Base-by-base conservation (phyloP, 1,284 basidiomycete species). In the Vanrija sp. region DNA sequence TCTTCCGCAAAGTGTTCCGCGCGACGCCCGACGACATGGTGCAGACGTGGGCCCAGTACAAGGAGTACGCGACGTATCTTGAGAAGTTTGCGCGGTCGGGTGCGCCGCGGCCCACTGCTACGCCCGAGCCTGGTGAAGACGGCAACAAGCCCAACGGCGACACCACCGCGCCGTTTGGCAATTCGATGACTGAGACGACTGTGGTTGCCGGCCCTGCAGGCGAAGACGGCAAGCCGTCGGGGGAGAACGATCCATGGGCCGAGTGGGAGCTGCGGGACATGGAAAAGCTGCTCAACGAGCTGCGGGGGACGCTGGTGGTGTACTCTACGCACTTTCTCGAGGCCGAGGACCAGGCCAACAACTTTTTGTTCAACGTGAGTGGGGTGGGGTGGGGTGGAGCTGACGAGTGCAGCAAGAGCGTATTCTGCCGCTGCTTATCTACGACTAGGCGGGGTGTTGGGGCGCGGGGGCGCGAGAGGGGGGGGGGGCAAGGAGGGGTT, bases 11-110 rank as follows among this genome's bases (percentile, higher is more conserved):
- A 72, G 91, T 96, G 1, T 97, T 97, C 79, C 86, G 91, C 67
- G 87, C 88, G 47, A 80, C 92, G 62, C 93, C 93, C 5, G 93
- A 96, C 71, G 92, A 97, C 72, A 79, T 86, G 15, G 84, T 96
- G 51, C 88, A 87, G 1, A 93, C 91, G 0, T 97, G 93, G 94
- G 91, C 92, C 66, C 88, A 91, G 69, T 95, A 95, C 78, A 93
- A 87, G 71, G 87, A 92, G 58, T 95, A 90, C 59, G 72, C 71
- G 42, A 76, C 82, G 34, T 82, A 89, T 67, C 86, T 89, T 57
- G 90, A 91, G 62, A 84, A 88, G 29, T 76, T 91, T 64, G 74
- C 70, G 57, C 65, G 70, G 55, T 60, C 49, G 25, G 26, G 28
- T 5, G 40, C 23, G 39, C 21, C 26, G 19, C 14, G 6, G 25